phyloP scores from a whole-genome alignment of 257 asterid species.

The Leptodermis oblonga region DNA sequence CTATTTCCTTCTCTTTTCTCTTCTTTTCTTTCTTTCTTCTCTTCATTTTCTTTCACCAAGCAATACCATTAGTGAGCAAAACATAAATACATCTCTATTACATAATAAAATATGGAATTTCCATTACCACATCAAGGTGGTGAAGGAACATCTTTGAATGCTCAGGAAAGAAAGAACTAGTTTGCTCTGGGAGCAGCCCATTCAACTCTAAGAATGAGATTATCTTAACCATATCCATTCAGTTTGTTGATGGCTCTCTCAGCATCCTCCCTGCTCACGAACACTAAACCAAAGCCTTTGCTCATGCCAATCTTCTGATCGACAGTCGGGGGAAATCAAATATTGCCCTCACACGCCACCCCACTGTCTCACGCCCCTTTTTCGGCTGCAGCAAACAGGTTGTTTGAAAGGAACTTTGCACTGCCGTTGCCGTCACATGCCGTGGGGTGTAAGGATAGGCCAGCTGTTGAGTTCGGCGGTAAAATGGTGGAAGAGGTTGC shows the following conservation, averaged over 20 bases:
- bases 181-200: conserved; percentile 95
- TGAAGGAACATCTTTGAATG: not conserved
- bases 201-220: conserved; percentile 89
- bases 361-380: too few species aligned
- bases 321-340: too few species aligned
- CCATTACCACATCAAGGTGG: not conserved
- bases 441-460: too few species aligned
- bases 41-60: too few species aligned
- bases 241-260: conserved; percentile 94
- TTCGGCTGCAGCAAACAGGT: too few species aligned
- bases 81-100: not conserved
- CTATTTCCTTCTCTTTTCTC: too few species aligned
- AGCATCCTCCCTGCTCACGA: conserved; percentile 77
- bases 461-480: too few species aligned
- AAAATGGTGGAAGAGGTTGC: too few species aligned
- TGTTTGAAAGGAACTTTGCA: too few species aligned
- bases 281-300: conserved; percentile 90
- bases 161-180: conserved; percentile 22
- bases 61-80: not conserved
- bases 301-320: conserved; percentile 80
- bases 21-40: too few species aligned
- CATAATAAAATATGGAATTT: not conserved
- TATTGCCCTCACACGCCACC: too few species aligned
- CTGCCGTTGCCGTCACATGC: too few species aligned
- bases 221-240: conserved; percentile 87